Conservation (phyloP, 805 yeast species). For the Lipomyces orientalis region DNA sequence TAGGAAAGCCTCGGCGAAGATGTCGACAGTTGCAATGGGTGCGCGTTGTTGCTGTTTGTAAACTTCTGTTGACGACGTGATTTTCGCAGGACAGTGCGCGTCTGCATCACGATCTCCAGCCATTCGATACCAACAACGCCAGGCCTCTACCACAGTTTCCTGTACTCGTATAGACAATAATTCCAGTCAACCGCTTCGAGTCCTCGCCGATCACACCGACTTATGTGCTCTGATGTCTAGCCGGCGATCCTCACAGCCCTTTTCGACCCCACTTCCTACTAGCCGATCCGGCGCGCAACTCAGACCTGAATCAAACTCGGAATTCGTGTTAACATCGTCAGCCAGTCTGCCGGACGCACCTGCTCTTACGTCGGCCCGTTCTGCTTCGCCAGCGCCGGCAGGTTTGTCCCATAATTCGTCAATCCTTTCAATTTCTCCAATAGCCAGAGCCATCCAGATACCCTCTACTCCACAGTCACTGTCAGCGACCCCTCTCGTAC, state of each 20-base stretch:
- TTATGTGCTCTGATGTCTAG: background rate
- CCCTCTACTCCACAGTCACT: constrained; percentile 19
- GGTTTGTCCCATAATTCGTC: constrained; percentile 29
- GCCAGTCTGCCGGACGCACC: constrained; percentile 22
- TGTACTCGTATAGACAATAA: background rate
- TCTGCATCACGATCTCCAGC: background rate
- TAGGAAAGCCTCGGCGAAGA: too few relatives aligned
- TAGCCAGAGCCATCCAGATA: constrained; percentile 14
- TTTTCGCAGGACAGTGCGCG: background rate
- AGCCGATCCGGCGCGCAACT: background rate
- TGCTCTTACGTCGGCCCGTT: background rate
- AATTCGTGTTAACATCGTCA: constrained; percentile 11
- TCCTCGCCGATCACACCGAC: background rate
- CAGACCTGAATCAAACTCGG: constrained; percentile 3
- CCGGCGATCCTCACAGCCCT: constrained; percentile 15
- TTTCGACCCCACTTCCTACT: constrained; percentile 24
- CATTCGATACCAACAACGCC: background rate
- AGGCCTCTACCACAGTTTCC: background rate
- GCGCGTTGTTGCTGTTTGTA: too few relatives aligned
- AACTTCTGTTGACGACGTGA: too few relatives aligned
- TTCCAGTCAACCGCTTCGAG: background rate
- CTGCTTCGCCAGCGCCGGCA: constrained; percentile 12
- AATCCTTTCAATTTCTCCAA: constrained; percentile 35
- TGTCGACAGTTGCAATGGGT: too few relatives aligned
- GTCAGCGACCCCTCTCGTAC: constrained; percentile 27